Evolutionary conservation across 2,329 filamentous ascomycete genomes (phyloP), one percentile per base, ranked within the genome.

Genomic region (Grosmannia serpens): DNA sequence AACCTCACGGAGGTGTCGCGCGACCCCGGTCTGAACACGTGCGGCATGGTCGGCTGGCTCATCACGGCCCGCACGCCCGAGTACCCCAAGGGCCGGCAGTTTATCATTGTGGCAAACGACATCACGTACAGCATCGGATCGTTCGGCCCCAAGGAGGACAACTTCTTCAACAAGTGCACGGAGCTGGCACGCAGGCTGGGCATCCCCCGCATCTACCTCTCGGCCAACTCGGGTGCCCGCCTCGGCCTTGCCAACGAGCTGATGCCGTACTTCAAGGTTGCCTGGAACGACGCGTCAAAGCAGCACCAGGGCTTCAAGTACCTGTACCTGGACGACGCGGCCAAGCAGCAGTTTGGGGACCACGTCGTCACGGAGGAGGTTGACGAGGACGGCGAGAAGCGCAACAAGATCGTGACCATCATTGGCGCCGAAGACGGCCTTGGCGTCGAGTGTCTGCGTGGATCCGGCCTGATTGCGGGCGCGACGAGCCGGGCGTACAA

Each of bases 81-180:
- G 74, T 99, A 99, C 71, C 92, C 94, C 60, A 82, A 84, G 64
- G 94, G 94, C 60, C 85, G 94, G 65, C 89, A 89, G 69, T 96
- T 97, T 75, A 85, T 99, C 70, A 89, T 99, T 64, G 87, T 99
- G 63, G 91, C 94, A 80, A 99, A 99, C 81, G 94, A 99, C 70
- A 99, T 99, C 72, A 99, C 94, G 22, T 97, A 90, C 82, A 95
- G 95, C 81, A 99, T 97, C 71, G 94, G 94, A 69, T 96, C 90
- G 2, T 99, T 99, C 71, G 94, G 94, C 56, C 94, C 94, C 47
- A 86, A 87, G 75, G 94, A 99, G 77, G 94, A 99, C 74, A 87
- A 89, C 67, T 99, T 96, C 84, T 99, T 99, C 85, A 82, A 95
- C 81, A 96, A 97, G 81, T 99, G 94, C 77, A 97, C 94, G 11